Evolutionary conservation across 495 filamentous ascomycete species (phyloP).

Genomic region (Trichoderma parareesei): DNA sequence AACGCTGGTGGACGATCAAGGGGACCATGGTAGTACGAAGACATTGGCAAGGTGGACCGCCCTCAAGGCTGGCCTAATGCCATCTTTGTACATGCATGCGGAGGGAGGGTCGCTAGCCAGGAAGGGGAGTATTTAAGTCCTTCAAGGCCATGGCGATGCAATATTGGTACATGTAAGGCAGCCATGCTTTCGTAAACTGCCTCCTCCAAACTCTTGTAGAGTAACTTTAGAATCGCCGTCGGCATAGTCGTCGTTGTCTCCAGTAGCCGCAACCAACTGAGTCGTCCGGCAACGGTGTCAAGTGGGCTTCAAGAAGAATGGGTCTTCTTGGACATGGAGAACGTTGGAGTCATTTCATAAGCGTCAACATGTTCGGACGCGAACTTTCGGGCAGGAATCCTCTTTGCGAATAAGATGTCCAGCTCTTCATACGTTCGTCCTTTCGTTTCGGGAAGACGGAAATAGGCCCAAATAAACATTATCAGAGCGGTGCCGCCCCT

Average conservation of each 20-base stretch:
- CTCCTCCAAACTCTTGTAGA: too few species aligned
- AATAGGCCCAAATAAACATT: conserved; percentile 28
- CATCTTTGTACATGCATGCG: conserved; percentile 52
- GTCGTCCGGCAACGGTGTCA: too few species aligned
- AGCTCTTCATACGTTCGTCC: conserved; percentile 44
- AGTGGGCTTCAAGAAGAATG: too few species aligned
- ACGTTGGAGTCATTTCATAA: not conserved
- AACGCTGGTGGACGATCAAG: conserved; percentile 27
- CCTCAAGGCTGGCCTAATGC: conserved; percentile 55
- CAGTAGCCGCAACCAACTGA: too few species aligned
- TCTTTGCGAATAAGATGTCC: conserved; percentile 44
- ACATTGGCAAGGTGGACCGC: conserved; percentile 52
- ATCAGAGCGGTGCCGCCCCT: conserved; percentile 36
- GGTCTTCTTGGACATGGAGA: too few species aligned
- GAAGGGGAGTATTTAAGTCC: too few species aligned
- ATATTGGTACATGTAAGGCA: too few species aligned
- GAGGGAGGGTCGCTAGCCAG: not conserved
- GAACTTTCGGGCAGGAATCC: conserved; percentile 36
- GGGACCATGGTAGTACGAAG: conserved; percentile 40
- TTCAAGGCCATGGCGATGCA: too few species aligned
- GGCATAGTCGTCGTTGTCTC: too few species aligned
- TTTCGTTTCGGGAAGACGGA: conserved; percentile 34
- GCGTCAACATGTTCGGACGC: conserved; percentile 21
- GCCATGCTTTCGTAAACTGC: too few species aligned
- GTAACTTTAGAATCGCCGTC: too few species aligned